phyloP scores from a whole-genome alignment of 306 rosid species.

The Pyrus betulifolia region DNA sequence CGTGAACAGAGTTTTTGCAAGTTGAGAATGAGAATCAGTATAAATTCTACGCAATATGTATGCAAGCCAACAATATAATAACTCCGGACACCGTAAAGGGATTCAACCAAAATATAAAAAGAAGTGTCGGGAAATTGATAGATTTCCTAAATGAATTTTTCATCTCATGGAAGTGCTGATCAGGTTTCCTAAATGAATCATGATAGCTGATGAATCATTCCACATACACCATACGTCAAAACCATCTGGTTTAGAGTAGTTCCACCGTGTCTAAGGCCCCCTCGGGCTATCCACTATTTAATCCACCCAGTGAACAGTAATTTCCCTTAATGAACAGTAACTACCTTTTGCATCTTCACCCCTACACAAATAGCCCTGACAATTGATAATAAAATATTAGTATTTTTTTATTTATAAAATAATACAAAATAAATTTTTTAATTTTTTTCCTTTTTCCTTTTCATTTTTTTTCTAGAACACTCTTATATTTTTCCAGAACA shows the following conservation, averaged over 20 bases:
- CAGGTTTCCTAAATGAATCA: neutral
- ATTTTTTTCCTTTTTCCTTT: no score
- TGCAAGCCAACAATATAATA: neutral
- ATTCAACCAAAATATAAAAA: neutral
- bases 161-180: neutral
- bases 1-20: neutral
- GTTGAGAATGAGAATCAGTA: neutral
- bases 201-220: neutral
- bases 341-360: no score
- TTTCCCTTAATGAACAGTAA: no score
- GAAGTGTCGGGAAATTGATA: neutral
- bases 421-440: no score
- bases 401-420: no score
- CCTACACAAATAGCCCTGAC: accelerated
- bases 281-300: no score
- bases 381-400: no score
- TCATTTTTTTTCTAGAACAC: no score
- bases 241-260: neutral
- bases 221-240: neutral
- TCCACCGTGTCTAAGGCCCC: no score
- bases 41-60: neutral
- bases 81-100: neutral
- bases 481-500: no score
- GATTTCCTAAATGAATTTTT: neutral
- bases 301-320: no score